Base-by-base conservation (phyloP, 805 yeast species). In the Candida michaelii region DNA sequence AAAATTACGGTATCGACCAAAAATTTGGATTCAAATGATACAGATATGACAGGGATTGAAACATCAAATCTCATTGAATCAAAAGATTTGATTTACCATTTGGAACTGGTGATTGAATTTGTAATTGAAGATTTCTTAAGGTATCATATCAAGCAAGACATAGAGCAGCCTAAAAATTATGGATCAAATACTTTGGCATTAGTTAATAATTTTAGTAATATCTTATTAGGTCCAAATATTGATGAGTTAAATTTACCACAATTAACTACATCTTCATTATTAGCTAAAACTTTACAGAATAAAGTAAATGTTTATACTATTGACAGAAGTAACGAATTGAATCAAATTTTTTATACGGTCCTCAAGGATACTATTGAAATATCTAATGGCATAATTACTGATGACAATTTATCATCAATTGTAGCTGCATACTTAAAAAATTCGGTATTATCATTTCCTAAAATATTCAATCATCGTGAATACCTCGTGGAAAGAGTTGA, bases 211-310 rank as follows among this genome's bases (percentile, higher is more conserved):
- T 48, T 56, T 36, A 51, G 50, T 18, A 40, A 41, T 7, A 40
- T 53, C 15, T 47, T 61, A 14, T 43, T 59, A 30, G 60, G 59
- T 2, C 58, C 64, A 1, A 39, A 51, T 14, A 32, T 45, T n/a
- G 16, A 44, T 12, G 30, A 39, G 1, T 47, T 40, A 24, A 48
- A 43, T 6, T 36, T 42, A n/a, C 44, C 57, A 3, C 38, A 30
- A n/a, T 27, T 47, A 31, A 42, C 45, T 14, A 58, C 65, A 3
- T 36, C 51, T 12, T 13, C 30, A 3, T 37, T 44, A 27, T 8
- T 42, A 16, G 14, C 12, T 4, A 29, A 33, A 16, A 42, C 38
- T 3, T 33, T 37, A 21, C 5, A 43, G 14, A 12, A 36, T 16
- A 32, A 18, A 23, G 35, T 31, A 7, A 17, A 14, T 10, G 27